Base-by-base conservation (phyloP, 129 eudicot species). In the Smallanthus sonchifolius region DNA sequence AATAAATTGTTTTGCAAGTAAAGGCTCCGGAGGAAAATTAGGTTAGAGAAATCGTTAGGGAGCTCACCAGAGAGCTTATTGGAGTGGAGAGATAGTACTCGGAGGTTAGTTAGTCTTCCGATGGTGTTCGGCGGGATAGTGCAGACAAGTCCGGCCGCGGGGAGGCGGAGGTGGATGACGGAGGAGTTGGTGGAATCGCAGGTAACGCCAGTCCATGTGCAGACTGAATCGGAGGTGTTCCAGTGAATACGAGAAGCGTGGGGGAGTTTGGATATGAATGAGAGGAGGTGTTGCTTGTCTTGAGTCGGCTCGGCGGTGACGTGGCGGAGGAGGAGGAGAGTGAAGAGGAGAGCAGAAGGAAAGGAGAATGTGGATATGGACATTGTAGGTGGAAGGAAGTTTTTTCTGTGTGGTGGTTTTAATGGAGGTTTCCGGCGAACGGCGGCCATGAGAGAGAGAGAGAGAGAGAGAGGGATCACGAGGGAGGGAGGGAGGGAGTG, bases 241-340 rank as follows among this genome's bases (percentile, higher is more conserved):
- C 98, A 92, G 6, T 62, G 74, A 75, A 89, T 60, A 34, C 95
- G 91, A 7, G 59, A 61, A 10, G 75, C 80, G 86, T 92, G 98
- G 1, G 88, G 95, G 54, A 87, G 64, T 45, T 82, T 76, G 0
- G 88, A 79, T 54, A 89, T 63, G 78, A 89, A 87, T 0, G 83
- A 74, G 37, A 85, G 91, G 24, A 92, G 92, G 0, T 91, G 89
- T 67, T 86, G 96, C 79, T 83, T 92, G 65, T 92, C 97, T 57
- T 78, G 84, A 45, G 86, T 85, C 17, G 91, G 87, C 83, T 92
- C 96, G 17, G 92, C 85, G 20, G 28, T 19, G 35, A 72, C 84
- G 35, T 74, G 81, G 62, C 28, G 45, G 61, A 62, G 61, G 32
- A 68, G 48, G n/a, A 69, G 39, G 8, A 55, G 34, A 2, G 20